Percentiles rank a stretch among this genome's conserved stretches.
Conservation (phyloP, 2,329 filamentous ascomycete genomes). For the Xylogone sp. region DNA sequence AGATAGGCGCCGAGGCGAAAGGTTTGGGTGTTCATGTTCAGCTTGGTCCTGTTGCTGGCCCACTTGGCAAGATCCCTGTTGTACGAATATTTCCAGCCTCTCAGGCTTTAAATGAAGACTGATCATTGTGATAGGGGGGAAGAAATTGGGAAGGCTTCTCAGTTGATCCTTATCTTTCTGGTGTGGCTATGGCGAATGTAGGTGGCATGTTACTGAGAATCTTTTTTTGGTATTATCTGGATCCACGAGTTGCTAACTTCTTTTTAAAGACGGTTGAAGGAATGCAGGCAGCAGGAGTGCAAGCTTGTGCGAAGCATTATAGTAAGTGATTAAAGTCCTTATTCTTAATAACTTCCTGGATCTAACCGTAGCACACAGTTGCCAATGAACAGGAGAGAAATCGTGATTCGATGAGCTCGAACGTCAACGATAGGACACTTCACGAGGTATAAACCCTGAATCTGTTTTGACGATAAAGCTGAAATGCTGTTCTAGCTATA, state of each 20-base stretch:
- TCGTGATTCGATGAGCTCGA: slow-evolving; percentile 50
- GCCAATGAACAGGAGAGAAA: slow-evolving; percentile 67
- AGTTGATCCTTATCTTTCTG: slow-evolving; percentile 71
- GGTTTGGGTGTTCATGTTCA: slow-evolving; percentile 70
- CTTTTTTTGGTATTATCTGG: not conserved
- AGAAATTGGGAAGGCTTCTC: slow-evolving; percentile 85
- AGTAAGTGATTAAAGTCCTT: slow-evolving; percentile 29
- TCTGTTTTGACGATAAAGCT: slow-evolving; percentile 47
- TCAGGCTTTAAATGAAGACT: slow-evolving; percentile 54
- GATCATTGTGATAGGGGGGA: slow-evolving; percentile 62
- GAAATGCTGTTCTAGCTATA: slow-evolving; percentile 16
- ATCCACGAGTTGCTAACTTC: slow-evolving; percentile 58
- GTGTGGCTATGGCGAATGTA: slow-evolving; percentile 53
- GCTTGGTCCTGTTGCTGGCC: slow-evolving; percentile 72
- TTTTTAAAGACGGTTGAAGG: slow-evolving; percentile 58
- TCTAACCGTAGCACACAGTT: slow-evolving; percentile 33
- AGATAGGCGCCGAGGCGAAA: slow-evolving; percentile 66
- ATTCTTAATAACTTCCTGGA: not conserved
- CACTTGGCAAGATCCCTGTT: slow-evolving; percentile 65
- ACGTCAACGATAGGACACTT: slow-evolving; percentile 60
- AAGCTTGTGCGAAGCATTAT: slow-evolving; percentile 56
- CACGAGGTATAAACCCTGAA: slow-evolving; percentile 50
- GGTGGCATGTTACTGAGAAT: not conserved
- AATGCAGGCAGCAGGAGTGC: slow-evolving; percentile 47
- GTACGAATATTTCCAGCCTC: slow-evolving; percentile 6